Evolutionary conservation across 2,329 filamentous ascomycete genomes (phyloP), one percentile per base, ranked within the genome.

Genomic region (Daldinia eschscholtzii): DNA sequence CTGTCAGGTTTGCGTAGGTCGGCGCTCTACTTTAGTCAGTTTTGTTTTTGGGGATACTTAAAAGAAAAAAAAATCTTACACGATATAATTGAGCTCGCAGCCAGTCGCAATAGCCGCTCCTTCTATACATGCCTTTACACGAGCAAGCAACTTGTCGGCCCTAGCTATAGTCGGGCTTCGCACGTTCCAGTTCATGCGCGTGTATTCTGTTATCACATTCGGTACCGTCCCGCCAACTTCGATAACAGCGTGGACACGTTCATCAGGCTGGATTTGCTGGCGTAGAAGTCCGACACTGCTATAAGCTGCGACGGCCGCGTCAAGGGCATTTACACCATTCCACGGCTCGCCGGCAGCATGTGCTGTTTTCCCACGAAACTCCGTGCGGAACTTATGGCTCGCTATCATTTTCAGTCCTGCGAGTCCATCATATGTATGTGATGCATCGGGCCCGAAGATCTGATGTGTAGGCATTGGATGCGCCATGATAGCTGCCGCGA

Each of bases 1-100:
- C 74, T 23, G 81, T 79, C 18, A 87, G 76, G 62, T 86, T 82
- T 12, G 79, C 80, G 58, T 86, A 87, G 0, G 79, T 77, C 3
- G 77, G 78, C 4, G 76, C 69, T 6, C 79, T 80, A n/a, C 13
- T 6, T 23, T 2, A 12, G 59, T 68, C 15, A 60, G 52, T 33
- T 59, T 9, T 18, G 23, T 12, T 35, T 3, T 41, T 1, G 18
- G 41, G 10, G 57, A 7, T 1, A 6, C 18, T 5, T 7, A 13
- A 6, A 18, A 12, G 2, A 23, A 23, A 23, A 23, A 23, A 23
- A 23, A 23, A 5, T 73, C 79, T 74, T 66, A 81, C 80, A 67
- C 55, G 18, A 79, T 79, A 37, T 80, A 80, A 33, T 79, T 77
- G 12, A 80, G 46, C 1, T 75, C 76, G 61, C 80, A 82, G 1